Base-by-base conservation (phyloP, 139 green algal genomes). In the Axilococcus clingmanii region DNA sequence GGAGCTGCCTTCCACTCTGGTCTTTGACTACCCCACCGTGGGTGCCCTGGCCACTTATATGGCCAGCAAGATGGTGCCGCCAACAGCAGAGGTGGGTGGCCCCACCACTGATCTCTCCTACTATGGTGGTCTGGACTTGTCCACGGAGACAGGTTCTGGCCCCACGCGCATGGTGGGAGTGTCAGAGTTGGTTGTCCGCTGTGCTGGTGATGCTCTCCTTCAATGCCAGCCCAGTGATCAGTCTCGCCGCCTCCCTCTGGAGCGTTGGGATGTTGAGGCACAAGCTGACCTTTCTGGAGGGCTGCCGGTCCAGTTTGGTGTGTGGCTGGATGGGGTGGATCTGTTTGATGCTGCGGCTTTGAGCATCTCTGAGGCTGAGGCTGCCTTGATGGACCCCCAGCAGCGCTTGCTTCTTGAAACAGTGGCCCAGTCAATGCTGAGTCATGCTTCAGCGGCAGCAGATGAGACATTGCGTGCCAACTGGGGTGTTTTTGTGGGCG, bases 21-120 rank as follows among this genome's bases (percentile, higher is more conserved):
- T 90, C 20, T 94, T 93, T 72, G 86, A 94, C 65, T 93, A 89
- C 70, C 86, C 86, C 24, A 72, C 75, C 1, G n/a, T 72, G 0
- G 35, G 55, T 9, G 78, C 70, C 16, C 55, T 86, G 16, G 36
- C 40, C 4, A 46, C 53, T 22, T 55, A 53, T 29, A 7, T 66
- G 2, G 48, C 50, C 8, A 43, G 17, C 0, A 20, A 36, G 32
- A 41, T 66, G 5, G 25, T 51, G 44, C 14, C 44, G 34, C 14
- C 32, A 44, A 20, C 43, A 57, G 24, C 6, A n/a, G n/a, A n/a
- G n/a, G n/a, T n/a, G n/a, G n/a, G n/a, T n/a, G n/a, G n/a, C n/a
- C n/a, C n/a, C n/a, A n/a, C n/a, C n/a, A n/a, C n/a, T n/a, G n/a
- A n/a, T n/a, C n/a, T n/a, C n/a, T n/a, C n/a, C n/a, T n/a, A n/a